These are phyloP conservation scores for Acacia crassicarpa DNA, from an alignment of 306 rosid genomes.

Conservation along the genomic window DNA sequence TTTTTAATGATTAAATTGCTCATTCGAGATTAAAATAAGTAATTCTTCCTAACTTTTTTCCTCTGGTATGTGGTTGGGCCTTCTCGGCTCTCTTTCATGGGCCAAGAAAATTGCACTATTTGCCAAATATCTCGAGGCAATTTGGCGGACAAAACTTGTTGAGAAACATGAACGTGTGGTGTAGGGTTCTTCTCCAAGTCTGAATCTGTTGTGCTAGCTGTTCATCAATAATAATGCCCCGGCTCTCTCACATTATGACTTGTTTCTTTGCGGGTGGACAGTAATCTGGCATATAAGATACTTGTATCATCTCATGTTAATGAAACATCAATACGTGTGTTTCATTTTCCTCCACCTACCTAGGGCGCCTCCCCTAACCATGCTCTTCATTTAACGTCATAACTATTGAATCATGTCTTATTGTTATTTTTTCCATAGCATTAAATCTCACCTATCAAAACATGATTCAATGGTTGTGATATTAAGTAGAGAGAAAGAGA, in stretches of 20 bases:
- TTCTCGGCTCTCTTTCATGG: conserved; percentile 9
- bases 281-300: not conserved
- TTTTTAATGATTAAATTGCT: too few relatives aligned
- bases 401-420: too few relatives aligned
- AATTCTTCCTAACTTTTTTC: too few relatives aligned
- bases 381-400: too few relatives aligned
- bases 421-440: too few relatives aligned
- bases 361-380: too few relatives aligned
- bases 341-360: not conserved
- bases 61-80: conserved; percentile 10
- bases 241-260: not conserved
- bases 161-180: not conserved
- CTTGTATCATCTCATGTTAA: not conserved
- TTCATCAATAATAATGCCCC: not conserved
- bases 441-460: too few relatives aligned
- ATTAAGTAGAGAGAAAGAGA: too few relatives aligned
- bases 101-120: not conserved
- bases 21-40: too few relatives aligned
- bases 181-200: not conserved
- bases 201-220: not conserved
- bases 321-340: not conserved
- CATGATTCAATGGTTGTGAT: too few relatives aligned
- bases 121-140: not conserved
- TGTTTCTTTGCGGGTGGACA: not conserved
- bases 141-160: conserved; percentile 2